phyloP scores from a whole-genome alignment of 2,329 filamentous ascomycete genomes.

The Fulvia fulva region DNA sequence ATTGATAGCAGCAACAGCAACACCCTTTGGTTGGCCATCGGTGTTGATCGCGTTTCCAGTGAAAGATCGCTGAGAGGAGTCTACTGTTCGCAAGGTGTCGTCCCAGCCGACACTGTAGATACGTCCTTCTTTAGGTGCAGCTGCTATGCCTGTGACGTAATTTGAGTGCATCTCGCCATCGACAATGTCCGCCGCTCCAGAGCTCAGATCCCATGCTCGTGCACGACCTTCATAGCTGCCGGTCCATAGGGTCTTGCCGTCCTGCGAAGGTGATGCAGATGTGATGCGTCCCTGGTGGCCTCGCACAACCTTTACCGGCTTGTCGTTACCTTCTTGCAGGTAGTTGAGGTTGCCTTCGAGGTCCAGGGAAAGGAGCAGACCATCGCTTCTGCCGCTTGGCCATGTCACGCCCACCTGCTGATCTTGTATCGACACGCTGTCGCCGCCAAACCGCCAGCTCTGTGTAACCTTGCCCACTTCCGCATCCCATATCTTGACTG shows the following conservation, averaged over 20 bases:
- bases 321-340: slow-evolving; percentile 65
- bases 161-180: slow-evolving; percentile 82
- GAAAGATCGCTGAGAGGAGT: slow-evolving; percentile 71
- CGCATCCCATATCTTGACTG: slow-evolving; percentile 89
- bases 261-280: slow-evolving; percentile 58
- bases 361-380: slow-evolving; percentile 83
- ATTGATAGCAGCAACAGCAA: slow-evolving; percentile 56
- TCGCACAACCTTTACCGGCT: slow-evolving; percentile 68
- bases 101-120: slow-evolving; percentile 94
- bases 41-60: slow-evolving; percentile 65
- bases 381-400: slow-evolving; percentile 76
- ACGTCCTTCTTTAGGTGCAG: slow-evolving; percentile 46
- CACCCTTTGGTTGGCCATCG: slow-evolving; percentile 73
- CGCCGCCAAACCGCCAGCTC: slow-evolving; percentile 78
- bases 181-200: slow-evolving; percentile 64
- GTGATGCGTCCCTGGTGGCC: slow-evolving; percentile 93
- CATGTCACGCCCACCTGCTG: slow-evolving; percentile 95
- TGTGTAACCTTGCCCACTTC: slow-evolving; percentile 73
- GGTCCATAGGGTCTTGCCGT: slow-evolving; percentile 68
- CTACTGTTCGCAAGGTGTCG: slow-evolving; percentile 77
- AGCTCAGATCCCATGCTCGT: slow-evolving; percentile 73
- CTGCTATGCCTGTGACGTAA: slow-evolving; percentile 73
- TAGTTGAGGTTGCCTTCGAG: slow-evolving; percentile 89
- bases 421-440: slow-evolving; percentile 68
- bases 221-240: slow-evolving; percentile 90